A percentile compares a stretch with the other conserved stretches of the same genome.
Evolutionary conservation across 1,284 basidiomycete species (phyloP).

Genomic region (Pterulicium gracile): DNA sequence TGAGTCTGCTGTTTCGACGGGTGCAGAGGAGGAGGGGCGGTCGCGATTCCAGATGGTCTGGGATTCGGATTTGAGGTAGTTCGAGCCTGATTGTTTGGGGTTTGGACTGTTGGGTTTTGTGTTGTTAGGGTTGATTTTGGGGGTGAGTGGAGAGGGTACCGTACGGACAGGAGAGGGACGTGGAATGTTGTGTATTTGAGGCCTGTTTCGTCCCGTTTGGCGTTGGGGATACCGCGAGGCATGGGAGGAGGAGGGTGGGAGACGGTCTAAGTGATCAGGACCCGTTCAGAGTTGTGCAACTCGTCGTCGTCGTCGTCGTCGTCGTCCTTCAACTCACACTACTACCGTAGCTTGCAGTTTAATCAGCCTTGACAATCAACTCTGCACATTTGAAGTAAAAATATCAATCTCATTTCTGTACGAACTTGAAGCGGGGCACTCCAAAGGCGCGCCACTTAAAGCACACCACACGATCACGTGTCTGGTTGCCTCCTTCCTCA

Average conservation of each 20-base stretch:
- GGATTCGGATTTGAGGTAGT: constrained; percentile 59
- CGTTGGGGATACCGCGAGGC: constrained; percentile 73
- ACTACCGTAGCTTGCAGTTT: no score
- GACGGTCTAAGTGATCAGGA: no score
- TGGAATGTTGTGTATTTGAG: constrained; percentile 71
- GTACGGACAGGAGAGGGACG: constrained; percentile 60
- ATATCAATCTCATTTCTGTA: no score
- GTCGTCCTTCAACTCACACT: no score
- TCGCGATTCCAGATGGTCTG: constrained; percentile 68
- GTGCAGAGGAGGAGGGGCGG: constrained; percentile 15
- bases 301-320: no score
- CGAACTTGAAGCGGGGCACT: no score
- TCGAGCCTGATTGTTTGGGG: constrained; percentile 65
- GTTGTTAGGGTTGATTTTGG: constrained; percentile 1
- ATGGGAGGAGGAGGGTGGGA: no score
- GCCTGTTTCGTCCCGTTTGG: constrained; percentile 67
- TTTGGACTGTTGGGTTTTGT: constrained; percentile 37
- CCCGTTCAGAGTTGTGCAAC: no score
- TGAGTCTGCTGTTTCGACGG: constrained; percentile 35
- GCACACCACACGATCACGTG: neutral
- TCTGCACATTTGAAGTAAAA: no score
- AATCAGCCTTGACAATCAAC: no score
- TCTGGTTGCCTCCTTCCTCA: no score
- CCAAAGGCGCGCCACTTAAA: no score
- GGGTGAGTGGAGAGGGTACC: constrained; percentile 2